Evolutionary conservation across 2,329 filamentous ascomycete genomes (phyloP), one percentile per base, ranked within the genome.

Genomic region (Ambrosiella xylebori): DNA sequence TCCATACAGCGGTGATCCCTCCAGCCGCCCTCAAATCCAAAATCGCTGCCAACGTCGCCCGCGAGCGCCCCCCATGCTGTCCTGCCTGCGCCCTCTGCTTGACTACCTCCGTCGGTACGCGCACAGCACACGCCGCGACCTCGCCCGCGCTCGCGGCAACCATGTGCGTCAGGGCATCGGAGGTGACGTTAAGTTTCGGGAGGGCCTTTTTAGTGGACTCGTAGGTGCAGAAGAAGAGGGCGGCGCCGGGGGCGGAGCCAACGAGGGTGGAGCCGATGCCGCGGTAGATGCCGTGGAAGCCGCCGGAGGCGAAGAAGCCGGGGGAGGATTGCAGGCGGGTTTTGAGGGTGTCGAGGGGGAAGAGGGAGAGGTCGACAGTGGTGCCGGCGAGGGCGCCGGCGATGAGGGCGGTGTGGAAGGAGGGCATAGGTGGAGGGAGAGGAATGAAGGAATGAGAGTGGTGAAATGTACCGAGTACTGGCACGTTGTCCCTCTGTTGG

Each of bases 271-370:
- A 88, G 54, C 91, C 93, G 13, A 98, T 82, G 68, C 93, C 93
- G 51, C 87, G 85, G 75, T 98, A 98, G 65, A 97, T 88, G 61
- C 91, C 90, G 54, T 78, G 79, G 77, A 97, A 90, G 66, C 91
- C 91, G 67, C 93, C 91, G 2, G 84, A 83, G 58, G 85, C 77
- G 67, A 88, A 81, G 75, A 95, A 89, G 69, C 85, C 82, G 59
- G 77, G 69, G 53, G 79, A 79, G 62, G 89, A 88, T 74, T 98
- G 93, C 6, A 98, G 87, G 13, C 93, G 89, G 49, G 94, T 98
- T 74, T 98, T 98, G 68, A 98, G 84, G 0, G 93, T 98, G 78
- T 98, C 94, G 76, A 98, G 88, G 0, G 93, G 93, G 75, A 87
- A 98, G 68, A 98, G 87, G 58, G 89, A 89, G 66, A 95, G 84